Conservation (phyloP, 441 rosid species). For the Syzygium syzygioides region DNA sequence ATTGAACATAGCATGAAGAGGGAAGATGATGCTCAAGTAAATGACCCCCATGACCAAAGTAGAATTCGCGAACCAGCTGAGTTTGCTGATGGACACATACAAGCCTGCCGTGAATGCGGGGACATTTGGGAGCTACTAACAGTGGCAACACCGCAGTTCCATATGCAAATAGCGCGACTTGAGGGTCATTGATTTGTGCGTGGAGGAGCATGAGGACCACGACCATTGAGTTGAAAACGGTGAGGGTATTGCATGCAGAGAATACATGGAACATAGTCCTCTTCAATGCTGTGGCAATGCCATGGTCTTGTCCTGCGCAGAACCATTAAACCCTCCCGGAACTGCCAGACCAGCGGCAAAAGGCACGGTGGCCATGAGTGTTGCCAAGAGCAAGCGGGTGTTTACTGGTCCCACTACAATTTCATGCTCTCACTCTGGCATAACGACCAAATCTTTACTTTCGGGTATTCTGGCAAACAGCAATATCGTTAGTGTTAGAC, state of each 20-base stretch:
- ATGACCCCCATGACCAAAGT: background rate
- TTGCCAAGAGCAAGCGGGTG: background rate
- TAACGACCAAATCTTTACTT: background rate
- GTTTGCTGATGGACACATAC: background rate
- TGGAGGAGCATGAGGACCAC: background rate
- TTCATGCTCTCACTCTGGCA: background rate
- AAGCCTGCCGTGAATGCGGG: background rate
- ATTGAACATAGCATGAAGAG: background rate
- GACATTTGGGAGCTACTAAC: background rate
- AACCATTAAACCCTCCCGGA: background rate
- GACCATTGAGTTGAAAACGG: background rate
- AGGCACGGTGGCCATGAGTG: background rate
- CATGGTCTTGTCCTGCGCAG: background rate
- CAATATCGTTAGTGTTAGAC: background rate
- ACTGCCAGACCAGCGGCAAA: background rate
- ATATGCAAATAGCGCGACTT: background rate
- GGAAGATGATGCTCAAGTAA: background rate
- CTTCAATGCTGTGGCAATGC: background rate
- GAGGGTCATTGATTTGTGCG: background rate
- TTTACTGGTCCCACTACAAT: background rate
- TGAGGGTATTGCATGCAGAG: background rate
- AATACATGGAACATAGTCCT: background rate
- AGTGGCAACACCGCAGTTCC: background rate
- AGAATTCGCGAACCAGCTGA: accelerated
- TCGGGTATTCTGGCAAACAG: accelerated